phyloP scores from a whole-genome alignment of 371 early-diverging fungal species.

The Lichtheimia ramosa region DNA sequence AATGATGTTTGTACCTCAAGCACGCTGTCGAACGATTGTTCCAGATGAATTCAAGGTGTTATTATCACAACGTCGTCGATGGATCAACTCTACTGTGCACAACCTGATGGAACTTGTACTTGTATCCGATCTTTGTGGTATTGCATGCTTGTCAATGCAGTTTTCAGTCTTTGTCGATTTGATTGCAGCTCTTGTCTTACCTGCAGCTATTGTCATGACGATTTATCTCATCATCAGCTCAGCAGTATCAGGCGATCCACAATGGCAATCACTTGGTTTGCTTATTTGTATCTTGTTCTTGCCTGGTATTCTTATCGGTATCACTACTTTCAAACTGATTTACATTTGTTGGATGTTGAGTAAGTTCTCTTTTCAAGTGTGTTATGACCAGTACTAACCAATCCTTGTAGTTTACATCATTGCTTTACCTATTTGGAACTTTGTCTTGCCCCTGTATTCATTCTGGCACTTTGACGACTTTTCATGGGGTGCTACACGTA shows the following conservation, averaged over 20 bases:
- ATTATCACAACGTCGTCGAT: conserved; percentile 85
- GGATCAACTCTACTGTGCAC: conserved; percentile 94
- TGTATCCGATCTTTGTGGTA: conserved; percentile 86
- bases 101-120: conserved; percentile 90
- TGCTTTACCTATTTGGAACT: conserved; percentile 96
- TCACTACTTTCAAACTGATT: conserved; percentile 80
- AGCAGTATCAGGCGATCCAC: conserved; percentile 46
- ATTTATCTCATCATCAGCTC: conserved; percentile 52
- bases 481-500: conserved; percentile 89
- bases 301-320: conserved; percentile 84
- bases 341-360: conserved; percentile 82
- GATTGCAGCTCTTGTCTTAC: conserved; percentile 81
- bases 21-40: conserved; percentile 82
- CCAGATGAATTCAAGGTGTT: conserved; percentile 81
- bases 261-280: conserved; percentile 68
- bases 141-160: conserved; percentile 88
- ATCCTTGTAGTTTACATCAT: conserved; percentile 52
- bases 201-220: conserved; percentile 76
- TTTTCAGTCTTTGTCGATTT: conserved; percentile 84
- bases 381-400: no score
- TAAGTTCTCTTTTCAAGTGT: conserved; percentile 21
- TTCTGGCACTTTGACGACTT: conserved; percentile 98
- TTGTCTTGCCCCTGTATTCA: conserved; percentile 89
- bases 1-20: conserved; percentile 92
- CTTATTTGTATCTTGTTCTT: conserved; percentile 71